Evolutionary conservation across 257 asterid species (phyloP).

Genomic region (Jaltomata sinuosa): DNA sequence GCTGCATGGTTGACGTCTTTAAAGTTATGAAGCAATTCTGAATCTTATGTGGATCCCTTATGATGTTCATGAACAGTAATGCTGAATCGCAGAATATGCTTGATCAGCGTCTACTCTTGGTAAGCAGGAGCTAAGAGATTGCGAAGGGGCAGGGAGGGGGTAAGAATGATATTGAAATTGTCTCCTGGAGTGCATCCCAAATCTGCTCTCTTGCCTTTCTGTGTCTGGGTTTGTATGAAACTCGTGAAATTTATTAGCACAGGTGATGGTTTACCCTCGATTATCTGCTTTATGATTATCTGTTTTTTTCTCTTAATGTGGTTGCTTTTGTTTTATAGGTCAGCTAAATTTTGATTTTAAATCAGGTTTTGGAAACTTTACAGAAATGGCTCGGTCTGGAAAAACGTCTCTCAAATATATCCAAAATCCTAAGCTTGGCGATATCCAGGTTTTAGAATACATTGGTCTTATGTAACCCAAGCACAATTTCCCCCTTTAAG

Average conservation of each 20-base stretch:
- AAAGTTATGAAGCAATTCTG: not conserved
- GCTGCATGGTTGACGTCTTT: not conserved
- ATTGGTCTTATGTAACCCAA: not conserved
- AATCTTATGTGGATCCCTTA: not conserved
- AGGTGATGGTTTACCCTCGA: not conserved
- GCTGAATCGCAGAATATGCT: not conserved
- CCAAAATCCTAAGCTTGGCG: not conserved
- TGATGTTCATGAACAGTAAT: not conserved
- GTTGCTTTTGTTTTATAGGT: not conserved
- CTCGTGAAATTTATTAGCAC: not conserved
- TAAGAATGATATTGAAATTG: not conserved
- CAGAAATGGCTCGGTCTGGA: not conserved
- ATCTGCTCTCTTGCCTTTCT: not conserved
- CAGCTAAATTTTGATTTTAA: not conserved
- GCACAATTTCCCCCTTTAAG: not conserved
- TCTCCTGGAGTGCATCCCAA: not conserved
- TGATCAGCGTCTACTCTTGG: not conserved
- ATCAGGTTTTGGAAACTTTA: not conserved
- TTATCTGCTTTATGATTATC: not conserved
- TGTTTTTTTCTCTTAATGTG: not conserved
- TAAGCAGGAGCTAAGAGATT: not conserved
- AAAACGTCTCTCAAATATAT: not conserved
- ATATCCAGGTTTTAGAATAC: not conserved
- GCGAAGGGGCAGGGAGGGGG: not conserved
- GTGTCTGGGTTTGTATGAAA: not conserved